Evolutionary conservation across 176 grass and related monocot species (phyloP).

Genomic region (Thinopyrum elongatum): DNA sequence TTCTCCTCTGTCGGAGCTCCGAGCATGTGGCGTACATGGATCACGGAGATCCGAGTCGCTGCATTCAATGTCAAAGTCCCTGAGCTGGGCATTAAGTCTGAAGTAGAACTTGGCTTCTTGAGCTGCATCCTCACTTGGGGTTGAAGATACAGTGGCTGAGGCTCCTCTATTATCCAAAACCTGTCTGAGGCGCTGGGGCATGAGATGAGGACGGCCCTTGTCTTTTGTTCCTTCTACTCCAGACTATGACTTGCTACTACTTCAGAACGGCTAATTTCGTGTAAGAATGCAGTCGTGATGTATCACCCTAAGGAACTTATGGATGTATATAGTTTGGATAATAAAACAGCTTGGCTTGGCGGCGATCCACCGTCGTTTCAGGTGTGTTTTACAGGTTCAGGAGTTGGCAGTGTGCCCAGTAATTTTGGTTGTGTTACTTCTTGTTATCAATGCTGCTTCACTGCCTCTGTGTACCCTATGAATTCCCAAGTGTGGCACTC

Average conservation of each 20-base stretch:
- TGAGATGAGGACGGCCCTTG: background rate
- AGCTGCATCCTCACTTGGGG: constrained; percentile 5
- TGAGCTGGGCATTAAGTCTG: background rate
- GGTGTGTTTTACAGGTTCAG: background rate
- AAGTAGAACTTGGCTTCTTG: background rate
- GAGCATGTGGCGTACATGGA: background rate
- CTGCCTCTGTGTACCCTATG: background rate
- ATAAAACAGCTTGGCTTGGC: constrained; percentile 24
- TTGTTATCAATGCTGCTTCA: background rate
- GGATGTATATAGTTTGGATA: constrained; percentile 41
- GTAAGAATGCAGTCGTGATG: background rate
- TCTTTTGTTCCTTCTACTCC: background rate
- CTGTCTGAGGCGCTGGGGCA: background rate
- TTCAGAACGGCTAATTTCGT: background rate
- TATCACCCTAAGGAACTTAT: constrained; percentile 12
- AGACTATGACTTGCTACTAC: background rate
- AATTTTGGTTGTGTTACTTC: background rate
- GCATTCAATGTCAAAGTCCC: background rate
- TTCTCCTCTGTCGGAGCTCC: background rate
- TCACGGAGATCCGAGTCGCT: constrained; percentile 4
- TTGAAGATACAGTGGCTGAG: background rate
- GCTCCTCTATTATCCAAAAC: background rate
- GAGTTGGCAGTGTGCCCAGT: background rate
- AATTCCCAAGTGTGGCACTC: background rate
- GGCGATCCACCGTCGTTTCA: background rate